Evolutionary conservation across 768 basidiomycete species (phyloP).

Genomic region (Paxillus involutus): DNA sequence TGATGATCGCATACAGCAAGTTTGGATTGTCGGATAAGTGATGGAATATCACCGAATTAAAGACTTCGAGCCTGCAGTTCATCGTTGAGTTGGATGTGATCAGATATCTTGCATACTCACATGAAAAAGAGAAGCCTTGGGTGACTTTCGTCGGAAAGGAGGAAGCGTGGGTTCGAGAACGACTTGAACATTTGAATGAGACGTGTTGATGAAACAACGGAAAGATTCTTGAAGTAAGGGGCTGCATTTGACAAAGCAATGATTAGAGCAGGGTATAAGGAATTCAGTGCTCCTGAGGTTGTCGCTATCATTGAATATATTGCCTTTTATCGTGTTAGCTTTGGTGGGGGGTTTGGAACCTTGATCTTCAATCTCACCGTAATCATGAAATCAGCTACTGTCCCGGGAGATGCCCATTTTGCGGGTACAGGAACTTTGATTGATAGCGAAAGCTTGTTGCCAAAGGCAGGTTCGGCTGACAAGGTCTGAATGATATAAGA

Average conservation of each 20-base stretch:
- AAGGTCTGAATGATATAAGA: slow-evolving; percentile 92
- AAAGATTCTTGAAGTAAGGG: slow-evolving; percentile 81
- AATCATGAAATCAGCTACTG: slow-evolving; percentile 84
- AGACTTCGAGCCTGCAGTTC: slow-evolving; percentile 74
- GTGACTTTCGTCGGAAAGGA: slow-evolving; percentile 93
- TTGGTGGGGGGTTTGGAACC: slow-evolving; percentile 4
- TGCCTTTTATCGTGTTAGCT: slow-evolving; percentile 46
- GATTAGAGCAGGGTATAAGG: slow-evolving; percentile 89
- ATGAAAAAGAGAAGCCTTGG: slow-evolving; percentile 91
- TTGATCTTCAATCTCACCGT: slow-evolving; percentile 52
- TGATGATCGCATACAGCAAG: slow-evolving; percentile 81
- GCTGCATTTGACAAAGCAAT: slow-evolving; percentile 88
- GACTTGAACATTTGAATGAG: slow-evolving; percentile 89
- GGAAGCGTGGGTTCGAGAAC: slow-evolving; percentile 85
- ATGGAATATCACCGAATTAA: slow-evolving; percentile 81
- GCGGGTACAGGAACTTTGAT: slow-evolving; percentile 66
- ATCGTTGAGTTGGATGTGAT: not conserved
- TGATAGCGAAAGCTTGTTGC: slow-evolving; percentile 61
- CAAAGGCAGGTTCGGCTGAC: slow-evolving; percentile 82
- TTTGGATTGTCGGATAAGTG: slow-evolving; percentile 85
- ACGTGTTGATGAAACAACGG: slow-evolving; percentile 77
- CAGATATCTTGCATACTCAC: slow-evolving; percentile 39
- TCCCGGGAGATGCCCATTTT: slow-evolving; percentile 75
- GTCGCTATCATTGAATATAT: slow-evolving; percentile 90
- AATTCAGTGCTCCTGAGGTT: slow-evolving; percentile 77